Percentiles rank a stretch among this genome's conserved stretches.
These are phyloP conservation scores for Candida fluviatilis DNA, from an alignment of 805 yeast genomes.

Conservation along the genomic window DNA sequence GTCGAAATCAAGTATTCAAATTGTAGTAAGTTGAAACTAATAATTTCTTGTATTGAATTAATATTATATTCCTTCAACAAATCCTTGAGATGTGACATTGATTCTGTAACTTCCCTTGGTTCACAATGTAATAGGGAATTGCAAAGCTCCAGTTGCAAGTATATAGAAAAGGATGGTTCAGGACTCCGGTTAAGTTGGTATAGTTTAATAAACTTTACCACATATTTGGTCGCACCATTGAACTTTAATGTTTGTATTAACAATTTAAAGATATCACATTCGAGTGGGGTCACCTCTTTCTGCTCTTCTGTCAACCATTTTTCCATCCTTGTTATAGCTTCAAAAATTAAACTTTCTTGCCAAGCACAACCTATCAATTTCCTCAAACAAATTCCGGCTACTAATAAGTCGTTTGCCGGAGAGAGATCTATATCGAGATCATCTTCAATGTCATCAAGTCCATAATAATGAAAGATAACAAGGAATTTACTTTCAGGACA, in stretches of 20 bases:
- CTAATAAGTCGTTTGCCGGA: slow-evolving; percentile 9
- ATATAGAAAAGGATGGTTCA: slow-evolving; percentile 4
- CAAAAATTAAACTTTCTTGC: slow-evolving; percentile 17
- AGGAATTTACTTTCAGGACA: slow-evolving; percentile 10
- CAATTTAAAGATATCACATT: slow-evolving; percentile 22
- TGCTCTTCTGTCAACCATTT: slow-evolving; percentile 9
- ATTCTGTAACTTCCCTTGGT: slow-evolving; percentile 12
- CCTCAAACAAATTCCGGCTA: slow-evolving; percentile 20
- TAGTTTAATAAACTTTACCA: slow-evolving; percentile 15
- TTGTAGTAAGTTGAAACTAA: slow-evolving; percentile 26
- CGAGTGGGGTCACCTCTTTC: slow-evolving; percentile 14
- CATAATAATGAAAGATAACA: slow-evolving; percentile 18
- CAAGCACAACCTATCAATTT: slow-evolving; percentile 18
- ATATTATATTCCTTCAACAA: slow-evolving; percentile 10
- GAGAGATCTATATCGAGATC: slow-evolving; percentile 6
- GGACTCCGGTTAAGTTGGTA: slow-evolving; percentile 14
- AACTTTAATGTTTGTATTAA: slow-evolving; percentile 20
- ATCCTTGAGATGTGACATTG: slow-evolving; percentile 13
- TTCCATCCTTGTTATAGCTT: slow-evolving; percentile 12
- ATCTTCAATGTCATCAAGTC: slow-evolving; percentile 14
- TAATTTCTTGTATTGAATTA: slow-evolving; percentile 10
- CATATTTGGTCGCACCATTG: slow-evolving; percentile 22
- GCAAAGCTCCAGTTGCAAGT: slow-evolving; percentile 12
- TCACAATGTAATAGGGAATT: slow-evolving; percentile 7
- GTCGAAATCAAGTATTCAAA: slow-evolving; percentile 21